A percentile compares a stretch with the other conserved stretches of the same genome.
phyloP scores from a whole-genome alignment of 2,329 filamentous ascomycete genomes.

The Parastagonospora nodorum region DNA sequence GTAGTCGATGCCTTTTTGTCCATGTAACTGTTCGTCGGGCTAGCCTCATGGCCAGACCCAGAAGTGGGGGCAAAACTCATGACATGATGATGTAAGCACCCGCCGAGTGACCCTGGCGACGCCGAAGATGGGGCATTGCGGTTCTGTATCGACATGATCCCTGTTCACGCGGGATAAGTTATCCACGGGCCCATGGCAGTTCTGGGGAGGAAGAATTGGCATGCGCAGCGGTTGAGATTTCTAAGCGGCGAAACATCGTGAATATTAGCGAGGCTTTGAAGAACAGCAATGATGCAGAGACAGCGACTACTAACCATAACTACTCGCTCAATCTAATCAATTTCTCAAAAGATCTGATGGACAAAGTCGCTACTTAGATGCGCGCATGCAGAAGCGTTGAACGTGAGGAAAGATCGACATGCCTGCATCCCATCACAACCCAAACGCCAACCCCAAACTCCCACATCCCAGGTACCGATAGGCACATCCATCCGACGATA shows the following conservation, averaged over 20 bases:
- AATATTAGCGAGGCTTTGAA: too few species aligned
- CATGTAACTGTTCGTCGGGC: neutral
- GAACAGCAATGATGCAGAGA: too few species aligned
- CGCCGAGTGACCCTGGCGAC: neutral
- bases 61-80: slow-evolving; percentile 1
- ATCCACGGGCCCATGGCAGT: too few species aligned
- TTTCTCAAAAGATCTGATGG: neutral
- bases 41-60: neutral
- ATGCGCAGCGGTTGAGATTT: too few species aligned
- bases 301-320: too few species aligned
- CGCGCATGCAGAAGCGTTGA: neutral
- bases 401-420: neutral
- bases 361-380: neutral
- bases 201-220: too few species aligned
- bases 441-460: neutral
- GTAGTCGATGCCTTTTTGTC: neutral
- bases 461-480: neutral
- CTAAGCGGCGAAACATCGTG: too few species aligned
- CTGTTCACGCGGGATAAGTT: too few species aligned
- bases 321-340: too few species aligned
- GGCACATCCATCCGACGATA: neutral
- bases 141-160: too few species aligned
- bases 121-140: too few species aligned
- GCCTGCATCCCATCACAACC: neutral
- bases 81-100: neutral